These are phyloP conservation scores for Fusarium sp. DNA, from an alignment of 2,329 filamentous ascomycete species.

Conservation along the genomic window DNA sequence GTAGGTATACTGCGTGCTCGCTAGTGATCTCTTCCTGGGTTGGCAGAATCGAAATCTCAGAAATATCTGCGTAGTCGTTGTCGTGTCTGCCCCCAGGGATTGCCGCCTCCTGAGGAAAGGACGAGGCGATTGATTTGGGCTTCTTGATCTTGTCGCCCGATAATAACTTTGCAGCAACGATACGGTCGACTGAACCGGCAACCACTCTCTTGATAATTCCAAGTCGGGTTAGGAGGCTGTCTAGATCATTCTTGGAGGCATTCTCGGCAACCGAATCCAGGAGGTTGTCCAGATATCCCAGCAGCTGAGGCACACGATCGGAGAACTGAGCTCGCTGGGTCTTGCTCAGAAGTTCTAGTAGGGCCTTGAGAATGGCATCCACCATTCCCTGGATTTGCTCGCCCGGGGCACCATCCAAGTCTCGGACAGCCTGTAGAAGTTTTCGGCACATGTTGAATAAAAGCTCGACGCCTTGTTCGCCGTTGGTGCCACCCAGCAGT, in stretches of 20 bases:
- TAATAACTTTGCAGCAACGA: background rate
- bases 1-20: constrained; percentile 3
- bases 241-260: background rate
- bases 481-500: constrained; percentile 50
- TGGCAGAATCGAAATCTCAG: constrained; percentile 32
- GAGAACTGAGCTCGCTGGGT: constrained; percentile 1
- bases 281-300: background rate
- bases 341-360: constrained; percentile 9
- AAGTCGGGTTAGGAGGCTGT: background rate
- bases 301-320: background rate
- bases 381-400: background rate
- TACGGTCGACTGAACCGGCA: background rate
- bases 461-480: constrained; percentile 45
- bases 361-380: background rate
- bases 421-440: too few relatives aligned
- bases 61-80: constrained; percentile 31
- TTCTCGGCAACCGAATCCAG: background rate
- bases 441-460: constrained; percentile 2
- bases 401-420: background rate
- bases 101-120: background rate
- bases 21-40: constrained; percentile 10
- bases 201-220: constrained; percentile 8
- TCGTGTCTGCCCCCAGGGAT: constrained; percentile 28
- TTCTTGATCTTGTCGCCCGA: background rate
- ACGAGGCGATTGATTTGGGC: background rate